phyloP scores from a whole-genome alignment of 768 basidiomycete species.

The Trametes cinnabarina region DNA sequence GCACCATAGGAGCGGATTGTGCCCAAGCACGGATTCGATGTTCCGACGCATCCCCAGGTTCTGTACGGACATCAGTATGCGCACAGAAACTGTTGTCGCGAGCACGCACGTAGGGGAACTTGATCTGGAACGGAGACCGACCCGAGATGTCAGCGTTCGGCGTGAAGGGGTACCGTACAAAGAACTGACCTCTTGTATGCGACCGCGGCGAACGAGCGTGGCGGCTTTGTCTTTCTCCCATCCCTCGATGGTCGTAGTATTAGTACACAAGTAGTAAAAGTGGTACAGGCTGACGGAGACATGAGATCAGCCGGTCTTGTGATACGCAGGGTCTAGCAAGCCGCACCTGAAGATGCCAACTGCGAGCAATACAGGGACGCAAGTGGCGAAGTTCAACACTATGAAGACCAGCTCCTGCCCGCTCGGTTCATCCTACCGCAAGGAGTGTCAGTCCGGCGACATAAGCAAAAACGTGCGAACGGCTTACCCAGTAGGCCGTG shows the following conservation, averaged over 20 bases:
- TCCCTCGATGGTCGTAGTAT: slow-evolving; percentile 94
- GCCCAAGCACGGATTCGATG: slow-evolving; percentile 73
- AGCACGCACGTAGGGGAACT: slow-evolving; percentile 83
- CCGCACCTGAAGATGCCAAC: slow-evolving; percentile 89
- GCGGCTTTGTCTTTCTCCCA: slow-evolving; percentile 98
- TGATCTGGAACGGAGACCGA: slow-evolving; percentile 62
- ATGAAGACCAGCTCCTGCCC: slow-evolving; percentile 74
- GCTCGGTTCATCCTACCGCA: slow-evolving; percentile 64
- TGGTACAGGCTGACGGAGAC: slow-evolving; percentile 69
- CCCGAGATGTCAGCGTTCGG: neutral
- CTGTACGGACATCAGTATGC: slow-evolving; percentile 39
- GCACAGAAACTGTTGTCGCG: neutral
- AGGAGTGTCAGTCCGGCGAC: neutral
- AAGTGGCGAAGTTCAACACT: slow-evolving; percentile 84
- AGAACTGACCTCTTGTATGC: slow-evolving; percentile 66
- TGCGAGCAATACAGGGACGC: slow-evolving; percentile 78
- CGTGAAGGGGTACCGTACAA: neutral
- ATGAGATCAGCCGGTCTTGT: too few species aligned
- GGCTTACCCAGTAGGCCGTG: slow-evolving; percentile 54
- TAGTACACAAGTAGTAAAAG: slow-evolving; percentile 68
- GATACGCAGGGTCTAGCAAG: too few species aligned
- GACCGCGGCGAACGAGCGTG: slow-evolving; percentile 78
- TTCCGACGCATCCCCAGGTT: slow-evolving; percentile 77
- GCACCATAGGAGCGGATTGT: slow-evolving; percentile 77
- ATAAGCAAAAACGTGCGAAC: too few species aligned